Conservation (phyloP, 192 early-diverging fungal genomes). For the Coemansia sp. region DNA sequence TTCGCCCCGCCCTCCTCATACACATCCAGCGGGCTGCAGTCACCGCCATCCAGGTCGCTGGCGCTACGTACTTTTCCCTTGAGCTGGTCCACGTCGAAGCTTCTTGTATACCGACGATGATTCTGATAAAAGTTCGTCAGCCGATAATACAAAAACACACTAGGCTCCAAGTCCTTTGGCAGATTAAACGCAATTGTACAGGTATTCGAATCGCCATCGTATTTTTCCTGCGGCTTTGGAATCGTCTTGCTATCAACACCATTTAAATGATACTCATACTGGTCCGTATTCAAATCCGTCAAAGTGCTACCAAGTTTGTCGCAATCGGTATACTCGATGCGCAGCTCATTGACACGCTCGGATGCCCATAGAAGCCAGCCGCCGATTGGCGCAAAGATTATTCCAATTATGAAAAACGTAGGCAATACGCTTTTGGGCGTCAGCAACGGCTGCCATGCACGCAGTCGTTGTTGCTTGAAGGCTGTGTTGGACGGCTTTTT, state of each 20-base stretch:
- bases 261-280: conserved; percentile 48
- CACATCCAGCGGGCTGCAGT: conserved; percentile 64
- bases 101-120: conserved; percentile 94
- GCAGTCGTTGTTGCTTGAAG: conserved; percentile 98
- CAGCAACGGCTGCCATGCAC: conserved; percentile 98
- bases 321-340: conserved; percentile 95
- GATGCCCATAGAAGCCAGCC: conserved; percentile 87
- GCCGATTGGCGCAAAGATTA: conserved; percentile 94
- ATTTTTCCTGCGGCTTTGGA: conserved; percentile 54
- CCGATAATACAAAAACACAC: conserved; percentile 92
- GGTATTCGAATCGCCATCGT: conserved; percentile 37
- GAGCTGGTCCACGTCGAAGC: conserved; percentile 82
- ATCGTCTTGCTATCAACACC: conserved; percentile 37
- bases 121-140: conserved; percentile 99
- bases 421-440: conserved; percentile 98
- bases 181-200: conserved; percentile 78
- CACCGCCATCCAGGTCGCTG: conserved; percentile 45
- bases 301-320: conserved; percentile 27
- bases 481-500: conserved; percentile 76
- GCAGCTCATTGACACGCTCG: conserved; percentile 81
- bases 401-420: conserved; percentile 90
- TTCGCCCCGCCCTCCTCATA: conserved; percentile 20
- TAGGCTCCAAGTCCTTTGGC: conserved; percentile 67
- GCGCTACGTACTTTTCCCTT: conserved; percentile 61
- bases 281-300: conserved; percentile 1